phyloP scores from a whole-genome alignment of 1,139 yeast species.

The Sugiyamaella novakii region DNA sequence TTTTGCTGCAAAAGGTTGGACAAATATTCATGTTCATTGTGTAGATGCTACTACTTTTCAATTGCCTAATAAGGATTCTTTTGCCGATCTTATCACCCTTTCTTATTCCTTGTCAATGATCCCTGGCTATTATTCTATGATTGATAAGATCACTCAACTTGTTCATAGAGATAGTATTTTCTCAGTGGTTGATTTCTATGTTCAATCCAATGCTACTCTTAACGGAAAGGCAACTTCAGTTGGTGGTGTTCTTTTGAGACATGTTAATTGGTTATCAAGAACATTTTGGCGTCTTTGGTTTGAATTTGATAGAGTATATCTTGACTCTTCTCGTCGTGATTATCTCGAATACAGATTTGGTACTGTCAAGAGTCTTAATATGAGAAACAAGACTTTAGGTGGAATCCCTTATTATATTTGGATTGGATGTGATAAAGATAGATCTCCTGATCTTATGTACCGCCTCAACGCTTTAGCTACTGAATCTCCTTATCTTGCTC shows the following conservation, averaged over 20 bases:
- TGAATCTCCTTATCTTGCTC: conserved; percentile 78
- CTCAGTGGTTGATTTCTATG: conserved; percentile 79
- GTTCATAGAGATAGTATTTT: conserved; percentile 61
- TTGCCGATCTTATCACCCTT: conserved; percentile 71
- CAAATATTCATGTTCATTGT: conserved; percentile 66
- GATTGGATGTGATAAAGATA: conserved; percentile 75
- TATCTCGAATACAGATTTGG: conserved; percentile 81
- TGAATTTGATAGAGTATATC: conserved; percentile 77
- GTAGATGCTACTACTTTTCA: conserved; percentile 75
- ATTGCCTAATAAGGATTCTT: conserved; percentile 41
- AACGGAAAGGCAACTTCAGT: conserved; percentile 73
- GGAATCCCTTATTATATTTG: conserved; percentile 80
- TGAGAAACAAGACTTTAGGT: conserved; percentile 65
- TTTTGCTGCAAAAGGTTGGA: conserved; percentile 57
- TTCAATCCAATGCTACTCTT: conserved; percentile 64
- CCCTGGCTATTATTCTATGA: conserved; percentile 78
- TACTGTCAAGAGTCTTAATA: conserved; percentile 70
- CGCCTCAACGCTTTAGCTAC: conserved; percentile 74
- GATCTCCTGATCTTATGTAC: conserved; percentile 60
- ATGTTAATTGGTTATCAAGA: conserved; percentile 73
- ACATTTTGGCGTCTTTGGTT: conserved; percentile 89
- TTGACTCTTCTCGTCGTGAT: conserved; percentile 80
- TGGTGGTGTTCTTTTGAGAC: conserved; percentile 71
- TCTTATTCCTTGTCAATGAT: conserved; percentile 84
- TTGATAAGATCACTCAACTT: conserved; percentile 63